These are phyloP conservation scores for Naganishia vishniacii DNA, from an alignment of 768 basidiomycete species.

Conservation along the genomic window DNA sequence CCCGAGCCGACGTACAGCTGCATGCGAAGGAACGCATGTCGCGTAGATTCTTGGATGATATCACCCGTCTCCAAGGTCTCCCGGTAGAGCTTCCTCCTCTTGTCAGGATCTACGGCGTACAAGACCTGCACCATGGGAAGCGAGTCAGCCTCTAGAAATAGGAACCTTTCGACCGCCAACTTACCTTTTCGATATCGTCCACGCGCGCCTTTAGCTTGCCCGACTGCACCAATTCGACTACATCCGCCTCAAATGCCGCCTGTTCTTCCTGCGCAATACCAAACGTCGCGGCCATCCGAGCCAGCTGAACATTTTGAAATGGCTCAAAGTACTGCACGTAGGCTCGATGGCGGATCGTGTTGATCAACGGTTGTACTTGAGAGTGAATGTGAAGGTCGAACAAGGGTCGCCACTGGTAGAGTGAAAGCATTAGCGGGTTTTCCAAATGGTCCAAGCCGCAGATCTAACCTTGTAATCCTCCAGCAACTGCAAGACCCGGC, in stretches of 20 bases:
- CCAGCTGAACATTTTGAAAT: constrained; percentile 20
- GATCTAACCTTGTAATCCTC: constrained; percentile 20
- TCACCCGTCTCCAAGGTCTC: constrained; percentile 19
- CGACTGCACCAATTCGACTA: constrained; percentile 19
- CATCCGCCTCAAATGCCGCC: not conserved
- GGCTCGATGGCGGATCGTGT: constrained; percentile 20
- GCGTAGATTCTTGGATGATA: constrained; percentile 4
- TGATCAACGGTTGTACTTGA: constrained; percentile 1
- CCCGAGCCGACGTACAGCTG: constrained; percentile 20
- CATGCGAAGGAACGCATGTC: constrained; percentile 24
- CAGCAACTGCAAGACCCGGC: constrained; percentile 10
- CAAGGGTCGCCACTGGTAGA: constrained; percentile 18
- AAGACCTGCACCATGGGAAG: constrained; percentile 16
- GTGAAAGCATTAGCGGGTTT: not conserved
- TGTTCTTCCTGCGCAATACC: not conserved
- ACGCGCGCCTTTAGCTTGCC: constrained; percentile 19
- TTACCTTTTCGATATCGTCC: constrained; percentile 25
- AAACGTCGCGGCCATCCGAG: constrained; percentile 24
- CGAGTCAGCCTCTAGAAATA: not conserved
- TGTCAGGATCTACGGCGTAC: constrained; percentile 11
- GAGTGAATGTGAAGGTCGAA: constrained; percentile 21
- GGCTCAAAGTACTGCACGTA: constrained; percentile 28
- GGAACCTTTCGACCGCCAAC: too few species aligned
- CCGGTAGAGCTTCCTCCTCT: constrained; percentile 11
- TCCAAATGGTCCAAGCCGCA: not conserved